Conservation (phyloP, 176 grass and related monocot genomes). For the Bonia amplexicaulis region DNA sequence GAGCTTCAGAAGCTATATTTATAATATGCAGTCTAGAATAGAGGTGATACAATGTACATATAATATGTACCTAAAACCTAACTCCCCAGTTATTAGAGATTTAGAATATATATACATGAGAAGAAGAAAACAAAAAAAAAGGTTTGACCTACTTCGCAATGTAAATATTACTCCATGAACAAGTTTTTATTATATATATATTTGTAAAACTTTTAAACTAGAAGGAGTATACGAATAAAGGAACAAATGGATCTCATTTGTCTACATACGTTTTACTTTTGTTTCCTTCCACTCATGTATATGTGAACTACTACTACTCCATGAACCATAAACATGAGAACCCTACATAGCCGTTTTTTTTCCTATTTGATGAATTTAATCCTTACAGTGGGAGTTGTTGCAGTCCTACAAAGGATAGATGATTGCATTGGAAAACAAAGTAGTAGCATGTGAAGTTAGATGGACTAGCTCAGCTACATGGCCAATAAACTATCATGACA, state of each 20-base stretch:
- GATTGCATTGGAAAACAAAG: slow-evolving; percentile 32
- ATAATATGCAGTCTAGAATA: background rate
- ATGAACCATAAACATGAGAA: background rate
- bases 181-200: background rate
- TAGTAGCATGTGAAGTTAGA: slow-evolving; percentile 28
- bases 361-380: background rate
- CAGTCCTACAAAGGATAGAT: slow-evolving; percentile 7
- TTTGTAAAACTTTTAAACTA: background rate
- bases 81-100: background rate
- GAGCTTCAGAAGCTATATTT: background rate
- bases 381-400: background rate
- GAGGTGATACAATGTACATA: background rate
- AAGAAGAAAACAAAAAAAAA: background rate
- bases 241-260: background rate
- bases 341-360: background rate
- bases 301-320: background rate
- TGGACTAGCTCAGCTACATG: background rate
- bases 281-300: background rate
- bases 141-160: background rate
- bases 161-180: background rate
- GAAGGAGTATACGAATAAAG: background rate
- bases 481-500: slow-evolving; percentile 22
- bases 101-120: background rate
- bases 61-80: background rate
- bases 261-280: background rate